Conservation (phyloP, 2,329 filamentous ascomycete species). For the Setomelanomma holmii region DNA sequence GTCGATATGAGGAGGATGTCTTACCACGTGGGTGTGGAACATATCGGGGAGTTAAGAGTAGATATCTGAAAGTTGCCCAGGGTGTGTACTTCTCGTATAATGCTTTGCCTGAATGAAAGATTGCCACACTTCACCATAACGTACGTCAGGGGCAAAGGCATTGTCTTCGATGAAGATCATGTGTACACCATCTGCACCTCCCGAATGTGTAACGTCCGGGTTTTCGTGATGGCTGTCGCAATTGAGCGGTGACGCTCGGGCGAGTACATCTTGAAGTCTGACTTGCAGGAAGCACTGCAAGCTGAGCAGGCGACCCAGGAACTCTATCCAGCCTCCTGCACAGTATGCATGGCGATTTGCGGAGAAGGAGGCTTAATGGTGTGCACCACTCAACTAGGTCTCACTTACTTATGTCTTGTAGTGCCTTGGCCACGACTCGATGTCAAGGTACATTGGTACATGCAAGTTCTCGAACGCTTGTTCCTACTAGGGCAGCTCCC, state of each 20-base stretch:
- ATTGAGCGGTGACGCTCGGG: conserved; percentile 19
- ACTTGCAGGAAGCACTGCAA: conserved; percentile 16
- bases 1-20: neutral
- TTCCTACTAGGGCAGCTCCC: conserved; percentile 14
- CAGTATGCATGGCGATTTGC: conserved; percentile 12
- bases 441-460: conserved; percentile 16
- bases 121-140: conserved; percentile 1
- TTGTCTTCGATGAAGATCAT: conserved; percentile 1
- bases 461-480: conserved; percentile 23
- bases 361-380: conserved; percentile 3
- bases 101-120: conserved; percentile 1
- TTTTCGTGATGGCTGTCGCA: neutral
- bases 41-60: too few relatives aligned
- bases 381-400: conserved; percentile 2
- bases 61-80: too few relatives aligned
- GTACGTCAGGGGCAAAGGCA: conserved; percentile 7
- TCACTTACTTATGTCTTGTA: too few relatives aligned
- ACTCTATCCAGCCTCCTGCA: conserved; percentile 19
- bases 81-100: neutral
- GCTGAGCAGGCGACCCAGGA: conserved; percentile 13
- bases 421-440: conserved; percentile 14
- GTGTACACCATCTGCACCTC: neutral
- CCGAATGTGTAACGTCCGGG: conserved; percentile 1
- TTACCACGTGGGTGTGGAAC: too few relatives aligned
- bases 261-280: conserved; percentile 18